Evolutionary conservation across 2,329 filamentous ascomycete species (phyloP).

Genomic region (Colletotrichum sp.): DNA sequence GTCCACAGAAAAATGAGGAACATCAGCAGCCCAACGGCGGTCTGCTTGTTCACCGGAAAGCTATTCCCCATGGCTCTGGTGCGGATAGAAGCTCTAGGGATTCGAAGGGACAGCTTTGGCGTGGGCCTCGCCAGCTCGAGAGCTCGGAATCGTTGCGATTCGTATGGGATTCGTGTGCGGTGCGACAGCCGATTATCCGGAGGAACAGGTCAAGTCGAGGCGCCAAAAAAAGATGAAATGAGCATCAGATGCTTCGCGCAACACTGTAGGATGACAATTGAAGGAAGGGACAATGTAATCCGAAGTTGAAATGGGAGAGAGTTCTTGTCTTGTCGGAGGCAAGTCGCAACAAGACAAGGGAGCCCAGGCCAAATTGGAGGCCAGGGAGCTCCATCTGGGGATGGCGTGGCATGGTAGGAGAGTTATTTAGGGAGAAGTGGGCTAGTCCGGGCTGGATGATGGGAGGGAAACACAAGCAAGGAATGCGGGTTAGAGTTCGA

Average conservation of each 20-base stretch:
- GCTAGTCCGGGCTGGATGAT: not conserved
- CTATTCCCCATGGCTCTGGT: not conserved
- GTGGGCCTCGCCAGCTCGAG: not conserved
- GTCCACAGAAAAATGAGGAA: constrained; percentile 15
- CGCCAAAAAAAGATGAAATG: not conserved
- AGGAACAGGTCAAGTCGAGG: not conserved
- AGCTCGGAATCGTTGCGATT: not conserved
- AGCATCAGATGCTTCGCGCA: not conserved
- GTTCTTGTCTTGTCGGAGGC: not conserved
- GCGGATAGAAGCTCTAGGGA: not conserved
- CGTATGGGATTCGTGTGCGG: not conserved
- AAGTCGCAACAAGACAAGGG: not conserved
- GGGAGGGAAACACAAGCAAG: not conserved
- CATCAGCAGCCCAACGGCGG: not conserved
- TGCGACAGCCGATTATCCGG: not conserved
- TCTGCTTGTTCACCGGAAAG: constrained; percentile 8
- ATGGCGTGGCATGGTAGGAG: not conserved
- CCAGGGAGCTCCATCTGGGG: not conserved
- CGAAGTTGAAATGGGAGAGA: not conserved
- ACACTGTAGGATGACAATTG: not conserved
- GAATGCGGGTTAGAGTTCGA: not conserved
- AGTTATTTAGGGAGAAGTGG: not conserved
- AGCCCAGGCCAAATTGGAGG: not conserved
- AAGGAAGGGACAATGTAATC: not conserved
- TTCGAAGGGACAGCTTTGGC: not conserved